phyloP scores from a whole-genome alignment of 1,139 yeast genomes.

The Groenewaldozyma sp. region DNA sequence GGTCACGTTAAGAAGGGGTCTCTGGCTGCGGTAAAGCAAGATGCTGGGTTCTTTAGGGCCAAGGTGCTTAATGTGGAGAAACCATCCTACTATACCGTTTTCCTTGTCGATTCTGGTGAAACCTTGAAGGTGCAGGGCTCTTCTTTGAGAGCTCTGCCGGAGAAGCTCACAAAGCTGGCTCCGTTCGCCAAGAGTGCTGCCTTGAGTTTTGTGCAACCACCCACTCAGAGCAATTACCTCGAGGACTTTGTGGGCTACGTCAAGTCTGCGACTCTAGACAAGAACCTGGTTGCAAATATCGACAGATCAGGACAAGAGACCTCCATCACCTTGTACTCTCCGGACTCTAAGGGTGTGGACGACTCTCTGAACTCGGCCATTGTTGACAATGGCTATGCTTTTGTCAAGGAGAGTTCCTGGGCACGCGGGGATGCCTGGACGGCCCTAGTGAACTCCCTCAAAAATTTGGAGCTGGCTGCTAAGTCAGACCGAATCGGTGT shows the following conservation, averaged over 20 bases:
- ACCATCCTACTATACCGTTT: conserved; percentile 41
- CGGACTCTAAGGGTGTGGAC: conserved; percentile 46
- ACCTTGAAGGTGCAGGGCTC: conserved; percentile 40
- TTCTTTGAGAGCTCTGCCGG: conserved; percentile 47
- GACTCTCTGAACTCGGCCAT: conserved; percentile 58
- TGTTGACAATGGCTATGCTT: conserved; percentile 57
- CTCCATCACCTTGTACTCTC: conserved; percentile 51
- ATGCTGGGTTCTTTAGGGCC: conserved; percentile 54
- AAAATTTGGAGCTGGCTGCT: conserved; percentile 41
- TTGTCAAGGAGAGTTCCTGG: conserved; percentile 37
- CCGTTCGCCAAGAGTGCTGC: conserved; percentile 51
- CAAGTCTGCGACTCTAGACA: conserved; percentile 33
- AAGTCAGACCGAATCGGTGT: conserved; percentile 51
- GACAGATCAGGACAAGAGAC: conserved; percentile 35
- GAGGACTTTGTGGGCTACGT: conserved; percentile 51
- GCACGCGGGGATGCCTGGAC: conserved; percentile 30
- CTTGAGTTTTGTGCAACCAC: conserved; percentile 49
- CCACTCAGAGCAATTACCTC: conserved; percentile 49
- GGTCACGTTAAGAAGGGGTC: conserved; percentile 41
- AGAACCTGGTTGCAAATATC: conserved; percentile 44
- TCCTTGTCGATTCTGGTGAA: conserved; percentile 61
- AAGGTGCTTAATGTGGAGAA: conserved; percentile 45
- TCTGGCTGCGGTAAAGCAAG: conserved; percentile 50
- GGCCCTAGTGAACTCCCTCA: conserved; percentile 26
- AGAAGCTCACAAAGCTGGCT: conserved; percentile 40